Evolutionary conservation across 2,329 filamentous ascomycete genomes (phyloP), one percentile per base, ranked within the genome.

Genomic region (Botryotinia calthae): DNA sequence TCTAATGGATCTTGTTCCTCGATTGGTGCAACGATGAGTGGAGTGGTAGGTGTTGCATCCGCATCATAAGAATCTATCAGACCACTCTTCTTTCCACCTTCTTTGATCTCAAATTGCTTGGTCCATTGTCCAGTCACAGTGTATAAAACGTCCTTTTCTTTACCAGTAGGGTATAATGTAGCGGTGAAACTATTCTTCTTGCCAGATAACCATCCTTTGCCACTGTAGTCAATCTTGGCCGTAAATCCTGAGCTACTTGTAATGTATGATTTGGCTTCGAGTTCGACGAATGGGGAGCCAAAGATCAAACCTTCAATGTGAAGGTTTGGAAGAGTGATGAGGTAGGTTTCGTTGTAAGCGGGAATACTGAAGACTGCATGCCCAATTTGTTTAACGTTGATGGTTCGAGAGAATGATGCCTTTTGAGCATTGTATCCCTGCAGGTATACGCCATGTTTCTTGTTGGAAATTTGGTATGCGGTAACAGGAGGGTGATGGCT

Each of bases 341-440:
- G 87, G 84, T 97, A 97, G 77, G 88, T 90, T 75, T 85, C 82
- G 73, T 81, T 77, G 73, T 82, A 82, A 44, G 84, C 78, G 18
- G 92, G 91, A 73, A 98, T 84, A 67, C 93, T 92, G 76, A 95
- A 87, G 48, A 97, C 85, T 58, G 95, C 95, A 80, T 98, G 95
- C 51, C 95, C 95, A 78, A 97, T 91, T 84, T 97, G 94, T 86
- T 97, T 97, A 80, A 99, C 92, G 79, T 95, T 92, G 82, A 98
- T 98, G 62, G 95, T 97, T 78, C 92, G 91, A 75, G 92, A 93
- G 83, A 99, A 98, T 25, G 94, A 97, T 6, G 95, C 95, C 82
- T 97, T 98, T 81, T 98, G 96, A 25, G 93, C 95, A 80, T 98
- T 98, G 85, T 97, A 98, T 70, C 95, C 95, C 84, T 91, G 86